Evolutionary conservation across 179 eudicot genomes (phyloP).

Genomic region (Silene noctiflora): DNA sequence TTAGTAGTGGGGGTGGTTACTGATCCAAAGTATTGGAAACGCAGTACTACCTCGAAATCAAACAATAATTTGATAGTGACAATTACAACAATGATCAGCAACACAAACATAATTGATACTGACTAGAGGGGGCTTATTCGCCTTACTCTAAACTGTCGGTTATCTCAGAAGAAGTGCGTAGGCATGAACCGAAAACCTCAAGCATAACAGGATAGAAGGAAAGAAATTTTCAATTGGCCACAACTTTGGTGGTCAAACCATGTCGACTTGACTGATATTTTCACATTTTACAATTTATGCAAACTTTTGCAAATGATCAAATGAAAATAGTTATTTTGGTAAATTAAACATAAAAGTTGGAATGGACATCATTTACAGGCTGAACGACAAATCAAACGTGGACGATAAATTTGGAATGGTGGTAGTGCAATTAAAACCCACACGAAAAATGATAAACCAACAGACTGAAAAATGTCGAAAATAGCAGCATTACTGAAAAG

Average conservation of each 20-base stretch:
- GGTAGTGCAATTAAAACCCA: neutral
- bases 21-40: neutral
- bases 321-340: neutral
- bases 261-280: no score
- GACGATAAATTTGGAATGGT: neutral
- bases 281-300: no score
- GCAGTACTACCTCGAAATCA: neutral
- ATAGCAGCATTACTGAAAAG: neutral
- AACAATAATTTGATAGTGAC: neutral
- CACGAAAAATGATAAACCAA: neutral
- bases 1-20: neutral
- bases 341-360: neutral
- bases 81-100: conserved; percentile 6
- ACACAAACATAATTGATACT: conserved; percentile 1
- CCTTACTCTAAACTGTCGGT: no score
- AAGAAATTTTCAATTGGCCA: no score
- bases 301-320: no score
- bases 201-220: no score
- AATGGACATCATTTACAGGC: no score
- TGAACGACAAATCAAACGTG: no score
- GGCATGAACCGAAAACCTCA: no score
- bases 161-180: no score
- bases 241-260: no score
- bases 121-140: neutral
- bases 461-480: neutral